Evolutionary conservation across 164 flowering plant species (phyloP), one percentile per base, ranked within the genome.

Genomic region (Chimonanthus salicifolius): DNA sequence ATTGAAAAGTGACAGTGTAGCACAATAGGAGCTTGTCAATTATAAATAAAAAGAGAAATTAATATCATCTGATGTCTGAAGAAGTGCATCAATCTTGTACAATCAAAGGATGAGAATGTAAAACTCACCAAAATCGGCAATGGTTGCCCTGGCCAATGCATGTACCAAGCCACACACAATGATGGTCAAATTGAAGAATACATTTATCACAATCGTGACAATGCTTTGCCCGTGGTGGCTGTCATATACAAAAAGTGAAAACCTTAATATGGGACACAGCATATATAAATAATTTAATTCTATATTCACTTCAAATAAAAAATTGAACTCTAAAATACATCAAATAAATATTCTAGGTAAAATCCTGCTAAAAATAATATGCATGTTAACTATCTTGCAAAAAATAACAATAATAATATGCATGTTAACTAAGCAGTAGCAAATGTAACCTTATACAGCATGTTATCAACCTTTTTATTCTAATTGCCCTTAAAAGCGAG

Each of bases 141-240:
- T 95, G 99, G 73, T 95, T 95, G 20, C 88, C 88, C 86, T 85
- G 97, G 62, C 99, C 99, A 62, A 95, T 84, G 82, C 99, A 95
- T 73, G 97, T 92, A 48, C 99, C 99, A 74, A 95, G 97, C 99
- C 99, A 95, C 78, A 95, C 92, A 85, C 99, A 95, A 72, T 95
- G 99, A 81, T 95, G 98, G 84, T 95, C 99, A 82, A 95, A 95
- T 79, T 94, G 92, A 85, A 95, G 98, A 73, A 95, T 94, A 72
- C 99, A 95, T 80, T 80, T 92, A 73, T 95, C 98, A 86, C 99
- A 95, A 82, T 95, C 99, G 78, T 92, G 91, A 69, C 99, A 95
- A 84, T 95, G 99, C 81, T 94, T 95, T 81, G 98, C 79, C 75
- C 98, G 87, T 71, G 98, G 99, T 78, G 99, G 99, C 99, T 95